These are phyloP conservation scores for Saturnispora diversa DNA, from an alignment of 805 yeast genomes.

Conservation along the genomic window DNA sequence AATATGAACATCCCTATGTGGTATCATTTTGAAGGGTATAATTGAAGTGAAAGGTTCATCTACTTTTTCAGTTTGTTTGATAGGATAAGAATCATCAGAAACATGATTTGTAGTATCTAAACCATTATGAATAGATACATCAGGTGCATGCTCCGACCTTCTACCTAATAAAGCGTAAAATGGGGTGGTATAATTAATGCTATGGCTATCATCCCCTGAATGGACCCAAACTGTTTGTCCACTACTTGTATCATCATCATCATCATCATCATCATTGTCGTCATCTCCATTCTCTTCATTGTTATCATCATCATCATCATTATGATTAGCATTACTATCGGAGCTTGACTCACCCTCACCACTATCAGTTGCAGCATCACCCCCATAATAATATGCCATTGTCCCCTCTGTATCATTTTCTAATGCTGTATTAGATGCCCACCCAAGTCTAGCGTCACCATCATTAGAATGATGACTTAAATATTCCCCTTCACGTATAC, in stretches of 20 bases:
- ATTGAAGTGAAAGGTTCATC: no score
- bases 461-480: conserved; percentile 2
- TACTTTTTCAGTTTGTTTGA: background rate
- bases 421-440: conserved; percentile 1
- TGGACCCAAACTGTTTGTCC: no score
- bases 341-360: no score
- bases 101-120: no score
- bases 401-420: conserved; percentile 3
- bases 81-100: background rate
- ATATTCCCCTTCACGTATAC: background rate
- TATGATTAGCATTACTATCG: background rate
- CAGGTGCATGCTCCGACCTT: background rate
- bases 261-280: conserved; percentile 2
- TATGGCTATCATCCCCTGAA: no score
- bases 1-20: conserved; percentile 7
- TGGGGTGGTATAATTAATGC: background rate
- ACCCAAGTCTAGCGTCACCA: conserved; percentile 4
- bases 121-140: background rate
- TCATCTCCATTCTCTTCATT: background rate
- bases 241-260: background rate
- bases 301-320: conserved; percentile 1
- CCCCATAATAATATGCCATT: conserved; percentile 10
- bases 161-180: background rate
- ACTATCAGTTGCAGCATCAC: conserved; percentile 8
- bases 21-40: conserved; percentile 2